These are phyloP conservation scores for Cryptococcus sp. DNA, from an alignment of 1,284 basidiomycete genomes.

Conservation along the genomic window DNA sequence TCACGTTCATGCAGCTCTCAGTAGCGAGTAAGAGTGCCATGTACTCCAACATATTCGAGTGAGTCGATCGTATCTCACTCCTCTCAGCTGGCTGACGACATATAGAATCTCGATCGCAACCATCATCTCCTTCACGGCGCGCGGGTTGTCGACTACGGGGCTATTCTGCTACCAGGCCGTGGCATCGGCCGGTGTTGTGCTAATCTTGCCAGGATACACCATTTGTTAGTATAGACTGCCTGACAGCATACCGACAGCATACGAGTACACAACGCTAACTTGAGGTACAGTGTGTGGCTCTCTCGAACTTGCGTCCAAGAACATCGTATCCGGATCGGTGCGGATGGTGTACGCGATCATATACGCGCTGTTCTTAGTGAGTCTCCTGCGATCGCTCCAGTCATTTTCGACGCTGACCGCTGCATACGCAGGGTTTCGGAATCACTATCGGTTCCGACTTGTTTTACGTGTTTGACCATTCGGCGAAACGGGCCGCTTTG, in stretches of 20 bases:
- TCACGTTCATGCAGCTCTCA: slow-evolving; percentile 74
- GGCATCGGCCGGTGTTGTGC: slow-evolving; percentile 70
- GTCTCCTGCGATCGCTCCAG: slow-evolving; percentile 14
- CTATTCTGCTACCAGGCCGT: slow-evolving; percentile 82
- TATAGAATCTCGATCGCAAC: slow-evolving; percentile 77
- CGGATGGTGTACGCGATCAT: slow-evolving; percentile 89
- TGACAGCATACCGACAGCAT: background rate
- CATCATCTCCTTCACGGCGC: slow-evolving; percentile 74
- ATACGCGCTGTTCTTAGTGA: slow-evolving; percentile 78
- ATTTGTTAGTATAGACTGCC: slow-evolving; percentile 62
- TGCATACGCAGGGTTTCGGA: slow-evolving; percentile 66
- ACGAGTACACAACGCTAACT: slow-evolving; percentile 1
- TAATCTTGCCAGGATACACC: slow-evolving; percentile 62
- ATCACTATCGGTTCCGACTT: slow-evolving; percentile 84
- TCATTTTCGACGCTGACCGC: background rate
- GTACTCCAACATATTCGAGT: slow-evolving; percentile 89
- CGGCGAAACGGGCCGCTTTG: slow-evolving; percentile 60
- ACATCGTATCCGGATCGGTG: slow-evolving; percentile 81
- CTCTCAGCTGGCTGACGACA: background rate
- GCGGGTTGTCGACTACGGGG: slow-evolving; percentile 69
- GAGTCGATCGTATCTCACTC: slow-evolving; percentile 44
- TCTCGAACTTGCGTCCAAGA: slow-evolving; percentile 82
- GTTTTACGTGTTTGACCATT: slow-evolving; percentile 72
- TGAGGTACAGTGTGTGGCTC: slow-evolving; percentile 71
- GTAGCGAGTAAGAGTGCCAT: slow-evolving; percentile 75